Conservation (phyloP, 2,329 filamentous ascomycete species). For the Arachnomyces sp. region DNA sequence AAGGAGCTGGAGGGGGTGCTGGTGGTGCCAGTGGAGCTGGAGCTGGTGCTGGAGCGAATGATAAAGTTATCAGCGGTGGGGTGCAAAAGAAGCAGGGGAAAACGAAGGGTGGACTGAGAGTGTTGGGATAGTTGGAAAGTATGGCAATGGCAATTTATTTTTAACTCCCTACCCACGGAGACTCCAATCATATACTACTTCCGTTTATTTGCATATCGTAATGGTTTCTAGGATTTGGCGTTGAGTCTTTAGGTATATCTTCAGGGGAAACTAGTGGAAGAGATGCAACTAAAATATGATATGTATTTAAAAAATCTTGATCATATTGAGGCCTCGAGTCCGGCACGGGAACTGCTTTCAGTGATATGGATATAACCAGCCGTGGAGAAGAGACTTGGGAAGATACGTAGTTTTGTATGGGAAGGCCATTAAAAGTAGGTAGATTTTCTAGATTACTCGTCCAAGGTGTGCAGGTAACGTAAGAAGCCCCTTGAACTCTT, state of each 20-base stretch:
- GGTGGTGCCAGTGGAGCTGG: conserved; percentile 24
- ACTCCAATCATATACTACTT: conserved; percentile 13
- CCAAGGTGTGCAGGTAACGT: no score
- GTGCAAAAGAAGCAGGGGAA: conserved; percentile 37
- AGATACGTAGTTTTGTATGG: no score
- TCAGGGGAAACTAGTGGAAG: not conserved
- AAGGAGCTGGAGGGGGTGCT: conserved; percentile 18
- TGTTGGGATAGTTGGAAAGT: conserved; percentile 29
- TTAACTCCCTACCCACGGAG: not conserved
- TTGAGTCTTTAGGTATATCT: no score
- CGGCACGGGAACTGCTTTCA: no score
- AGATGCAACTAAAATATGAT: not conserved
- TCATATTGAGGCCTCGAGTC: no score
- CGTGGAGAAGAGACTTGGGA: no score
- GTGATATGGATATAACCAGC: no score
- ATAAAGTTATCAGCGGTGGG: conserved; percentile 37
- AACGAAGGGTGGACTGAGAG: conserved; percentile 38
- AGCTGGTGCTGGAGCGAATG: conserved; percentile 27
- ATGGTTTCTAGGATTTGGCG: no score
- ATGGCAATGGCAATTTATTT: not conserved
- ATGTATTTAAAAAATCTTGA: not conserved
- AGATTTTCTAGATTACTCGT: no score
- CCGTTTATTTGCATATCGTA: conserved; percentile 16
- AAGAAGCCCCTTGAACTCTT: no score
- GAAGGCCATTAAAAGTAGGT: no score